Percentiles rank a stretch among this genome's conserved stretches.
phyloP scores from a whole-genome alignment of 371 early-diverging fungal genomes.

The Zychaea mexicana region DNA sequence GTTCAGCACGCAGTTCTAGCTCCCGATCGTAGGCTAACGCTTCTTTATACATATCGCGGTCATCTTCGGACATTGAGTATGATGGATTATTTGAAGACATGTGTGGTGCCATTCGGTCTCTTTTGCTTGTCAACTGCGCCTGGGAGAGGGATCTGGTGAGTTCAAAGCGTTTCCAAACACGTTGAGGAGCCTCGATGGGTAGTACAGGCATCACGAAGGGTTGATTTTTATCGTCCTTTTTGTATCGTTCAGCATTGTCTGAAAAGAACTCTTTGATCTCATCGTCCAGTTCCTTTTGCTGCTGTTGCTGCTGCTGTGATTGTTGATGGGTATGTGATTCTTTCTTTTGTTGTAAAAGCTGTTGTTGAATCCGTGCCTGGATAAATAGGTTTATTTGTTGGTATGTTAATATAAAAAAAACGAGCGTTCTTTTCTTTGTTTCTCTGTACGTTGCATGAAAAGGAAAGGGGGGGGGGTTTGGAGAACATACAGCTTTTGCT shows the following conservation, averaged over 20 bases:
- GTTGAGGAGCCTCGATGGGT: constrained; percentile 33
- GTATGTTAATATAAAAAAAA: neutral
- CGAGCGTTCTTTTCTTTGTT: too few species aligned
- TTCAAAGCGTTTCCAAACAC: constrained; percentile 11
- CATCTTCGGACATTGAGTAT: neutral
- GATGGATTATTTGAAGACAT: too few species aligned
- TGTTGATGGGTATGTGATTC: neutral
- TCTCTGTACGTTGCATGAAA: too few species aligned
- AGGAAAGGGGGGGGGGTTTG: too few species aligned
- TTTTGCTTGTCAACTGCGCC: too few species aligned
- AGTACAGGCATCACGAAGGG: constrained; percentile 29
- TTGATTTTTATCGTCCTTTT: constrained; percentile 6
- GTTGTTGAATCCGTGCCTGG: neutral
- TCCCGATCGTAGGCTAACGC: constrained; percentile 18
- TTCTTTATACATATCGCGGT: constrained; percentile 5
- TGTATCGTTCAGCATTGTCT: constrained; percentile 29
- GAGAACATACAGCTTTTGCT: neutral
- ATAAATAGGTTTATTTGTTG: neutral
- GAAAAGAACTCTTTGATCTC: constrained; percentile 24
- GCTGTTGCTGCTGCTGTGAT: neutral
- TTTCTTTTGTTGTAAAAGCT: constrained; percentile 1
- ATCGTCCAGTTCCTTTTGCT: neutral
- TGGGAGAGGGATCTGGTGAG: too few species aligned
- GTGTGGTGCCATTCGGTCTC: too few species aligned
- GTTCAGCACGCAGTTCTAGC: constrained; percentile 23